These are phyloP conservation scores for Pythium dissimile DNA, from an alignment of 352 stramenopile genomes.

Conservation along the genomic window DNA sequence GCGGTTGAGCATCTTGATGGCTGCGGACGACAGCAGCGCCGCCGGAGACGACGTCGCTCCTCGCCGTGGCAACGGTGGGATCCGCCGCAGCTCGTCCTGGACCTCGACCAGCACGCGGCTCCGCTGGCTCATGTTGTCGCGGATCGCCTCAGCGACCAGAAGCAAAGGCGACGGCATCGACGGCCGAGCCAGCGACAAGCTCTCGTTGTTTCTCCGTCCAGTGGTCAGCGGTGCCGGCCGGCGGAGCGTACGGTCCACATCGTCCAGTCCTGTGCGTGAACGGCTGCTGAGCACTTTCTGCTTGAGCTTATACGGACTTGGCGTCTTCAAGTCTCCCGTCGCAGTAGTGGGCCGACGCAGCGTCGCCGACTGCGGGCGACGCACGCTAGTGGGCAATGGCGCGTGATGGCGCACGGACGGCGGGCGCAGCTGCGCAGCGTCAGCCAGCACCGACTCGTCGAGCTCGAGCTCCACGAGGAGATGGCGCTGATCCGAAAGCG, in stretches of 20 bases:
- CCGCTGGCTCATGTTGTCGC: constrained; percentile 42
- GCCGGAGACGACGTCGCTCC: no score
- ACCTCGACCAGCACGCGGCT: constrained; percentile 43
- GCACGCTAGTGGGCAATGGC: no score
- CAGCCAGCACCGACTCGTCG: constrained; percentile 28
- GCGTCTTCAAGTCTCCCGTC: constrained; percentile 22
- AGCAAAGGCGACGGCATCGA: constrained; percentile 13
- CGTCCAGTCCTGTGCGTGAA: constrained; percentile 1
- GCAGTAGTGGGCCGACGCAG: constrained; percentile 1
- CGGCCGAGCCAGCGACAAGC: no score
- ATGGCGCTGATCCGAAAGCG: constrained; percentile 22
- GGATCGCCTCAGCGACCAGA: constrained; percentile 47
- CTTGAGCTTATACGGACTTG: constrained; percentile 64
- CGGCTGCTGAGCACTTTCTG: constrained; percentile 51
- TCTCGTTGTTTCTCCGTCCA: neutral
- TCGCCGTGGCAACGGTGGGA: neutral
- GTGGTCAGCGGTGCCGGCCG: neutral
- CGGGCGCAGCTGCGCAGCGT: neutral
- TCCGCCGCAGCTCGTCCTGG: constrained; percentile 10
- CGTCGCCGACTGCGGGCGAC: constrained; percentile 16
- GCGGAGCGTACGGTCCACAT: neutral
- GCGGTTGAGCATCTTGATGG: constrained; percentile 55
- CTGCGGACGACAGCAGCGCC: constrained; percentile 26
- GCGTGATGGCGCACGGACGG: neutral
- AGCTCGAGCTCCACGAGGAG: constrained; percentile 68